Evolutionary conservation across 2,329 filamentous ascomycete species (phyloP).

Genomic region (Geosmithia morbida): DNA sequence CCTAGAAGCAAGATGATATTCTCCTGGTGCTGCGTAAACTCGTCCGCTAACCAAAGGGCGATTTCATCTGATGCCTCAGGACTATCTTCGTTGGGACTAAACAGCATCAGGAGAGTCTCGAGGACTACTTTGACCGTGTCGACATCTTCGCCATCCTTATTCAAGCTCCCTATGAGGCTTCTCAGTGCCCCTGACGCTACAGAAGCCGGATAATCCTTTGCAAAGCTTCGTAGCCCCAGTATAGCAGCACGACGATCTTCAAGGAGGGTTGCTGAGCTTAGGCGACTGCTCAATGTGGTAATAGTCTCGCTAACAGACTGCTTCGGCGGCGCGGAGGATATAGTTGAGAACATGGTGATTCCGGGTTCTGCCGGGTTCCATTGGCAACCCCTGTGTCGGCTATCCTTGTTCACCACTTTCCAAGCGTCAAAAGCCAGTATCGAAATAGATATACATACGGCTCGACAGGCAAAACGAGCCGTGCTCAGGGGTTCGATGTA

Average conservation of each 20-base stretch:
- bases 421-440: background rate
- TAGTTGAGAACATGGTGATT: constrained; percentile 40
- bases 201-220: constrained; percentile 90
- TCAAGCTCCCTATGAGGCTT: constrained; percentile 71
- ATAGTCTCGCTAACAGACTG: constrained; percentile 96
- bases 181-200: constrained; percentile 88
- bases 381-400: constrained; percentile 8
- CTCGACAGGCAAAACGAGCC: background rate
- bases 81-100: constrained; percentile 57
- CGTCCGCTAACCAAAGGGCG: constrained; percentile 87
- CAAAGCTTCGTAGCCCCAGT: constrained; percentile 83
- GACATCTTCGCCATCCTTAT: constrained; percentile 83
- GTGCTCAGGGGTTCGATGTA: background rate
- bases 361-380: constrained; percentile 10
- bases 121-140: constrained; percentile 92
- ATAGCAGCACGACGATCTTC: constrained; percentile 93
- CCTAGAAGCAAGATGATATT: constrained; percentile 86
- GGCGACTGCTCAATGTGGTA: constrained; percentile 70
- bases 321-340: constrained; percentile 68
- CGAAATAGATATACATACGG: background rate
- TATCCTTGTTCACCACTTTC: background rate
- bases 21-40: constrained; percentile 95
- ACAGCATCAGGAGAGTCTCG: constrained; percentile 90
- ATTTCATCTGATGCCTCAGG: constrained; percentile 94
- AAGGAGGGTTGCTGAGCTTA: constrained; percentile 78